phyloP scores from a whole-genome alignment of 768 basidiomycete genomes.

The button mushroom (Agaricus bisporus) region DNA sequence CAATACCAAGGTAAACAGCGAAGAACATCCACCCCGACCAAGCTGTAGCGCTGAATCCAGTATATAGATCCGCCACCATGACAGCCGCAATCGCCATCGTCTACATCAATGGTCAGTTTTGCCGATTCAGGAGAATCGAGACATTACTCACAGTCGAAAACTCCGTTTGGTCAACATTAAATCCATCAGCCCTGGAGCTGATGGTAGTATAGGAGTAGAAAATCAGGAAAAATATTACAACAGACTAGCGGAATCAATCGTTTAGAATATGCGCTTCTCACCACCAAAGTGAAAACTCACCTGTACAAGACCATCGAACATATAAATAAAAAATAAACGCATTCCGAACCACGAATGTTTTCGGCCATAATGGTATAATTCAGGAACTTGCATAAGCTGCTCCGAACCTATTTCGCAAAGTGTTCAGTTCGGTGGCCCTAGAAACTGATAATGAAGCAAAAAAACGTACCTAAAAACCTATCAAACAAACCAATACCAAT shows the following conservation, averaged over 20 bases:
- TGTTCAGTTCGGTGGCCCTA: constrained; percentile 1
- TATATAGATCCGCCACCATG: constrained; percentile 72
- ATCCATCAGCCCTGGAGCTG: constrained; percentile 77
- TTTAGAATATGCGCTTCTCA: neutral
- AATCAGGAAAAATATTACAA: constrained; percentile 82
- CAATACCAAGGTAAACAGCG: constrained; percentile 71
- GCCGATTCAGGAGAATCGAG: neutral
- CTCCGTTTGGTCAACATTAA: constrained; percentile 65
- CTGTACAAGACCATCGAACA: constrained; percentile 80
- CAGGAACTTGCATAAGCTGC: constrained; percentile 84
- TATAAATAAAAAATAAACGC: constrained; percentile 63
- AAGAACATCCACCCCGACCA: constrained; percentile 93
- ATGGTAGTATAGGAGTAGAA: constrained; percentile 70
- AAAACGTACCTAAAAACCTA: constrained; percentile 68
- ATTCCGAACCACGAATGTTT: constrained; percentile 76
- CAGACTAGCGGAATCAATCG: constrained; percentile 47
- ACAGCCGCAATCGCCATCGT: constrained; percentile 82
- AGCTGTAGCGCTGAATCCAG: constrained; percentile 77
- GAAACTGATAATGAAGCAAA: neutral
- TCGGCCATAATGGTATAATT: constrained; percentile 82
- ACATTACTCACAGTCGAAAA: constrained; percentile 65
- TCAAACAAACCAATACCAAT: constrained; percentile 95
- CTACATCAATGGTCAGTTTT: constrained; percentile 25
- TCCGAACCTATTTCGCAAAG: constrained; percentile 50
- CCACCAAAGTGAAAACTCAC: constrained; percentile 32